Conservation (phyloP, 257 asterid species). For the Nicotiana tomentosiformis region DNA sequence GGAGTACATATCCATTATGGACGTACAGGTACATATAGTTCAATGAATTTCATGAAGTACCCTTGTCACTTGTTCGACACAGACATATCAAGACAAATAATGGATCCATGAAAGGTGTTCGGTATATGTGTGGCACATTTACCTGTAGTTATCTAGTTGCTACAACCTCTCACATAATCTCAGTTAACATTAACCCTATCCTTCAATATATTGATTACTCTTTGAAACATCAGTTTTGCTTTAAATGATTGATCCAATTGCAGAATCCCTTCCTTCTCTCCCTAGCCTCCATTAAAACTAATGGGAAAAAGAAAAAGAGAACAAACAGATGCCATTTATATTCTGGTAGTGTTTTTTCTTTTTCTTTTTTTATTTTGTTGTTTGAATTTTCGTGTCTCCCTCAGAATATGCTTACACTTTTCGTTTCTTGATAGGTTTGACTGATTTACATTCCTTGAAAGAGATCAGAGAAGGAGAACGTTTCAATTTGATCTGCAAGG, state of each 20-base stretch:
- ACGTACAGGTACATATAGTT: neutral
- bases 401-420: neutral
- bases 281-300: neutral
- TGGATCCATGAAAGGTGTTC: neutral
- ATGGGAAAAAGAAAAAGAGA: neutral
- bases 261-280: neutral
- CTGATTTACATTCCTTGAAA: slow-evolving; percentile 32
- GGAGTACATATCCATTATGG: neutral
- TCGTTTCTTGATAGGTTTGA: slow-evolving; percentile 35
- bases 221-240: slow-evolving; percentile 5
- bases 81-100: neutral
- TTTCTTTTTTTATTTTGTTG: neutral
- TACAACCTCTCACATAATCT: neutral
- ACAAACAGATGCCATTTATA: neutral
- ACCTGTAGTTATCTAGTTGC: neutral
- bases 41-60: neutral
- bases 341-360: neutral
- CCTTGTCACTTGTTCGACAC: neutral
- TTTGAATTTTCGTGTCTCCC: slow-evolving; percentile 1
- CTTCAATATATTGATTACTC: neutral
- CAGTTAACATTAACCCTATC: neutral
- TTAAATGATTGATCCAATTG: neutral
- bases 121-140: neutral
- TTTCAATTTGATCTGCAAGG: slow-evolving; percentile 42
- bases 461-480: slow-evolving; percentile 49